Evolutionary conservation across 495 filamentous ascomycete genomes (phyloP).

Genomic region (Parachaetomium inaequale): DNA sequence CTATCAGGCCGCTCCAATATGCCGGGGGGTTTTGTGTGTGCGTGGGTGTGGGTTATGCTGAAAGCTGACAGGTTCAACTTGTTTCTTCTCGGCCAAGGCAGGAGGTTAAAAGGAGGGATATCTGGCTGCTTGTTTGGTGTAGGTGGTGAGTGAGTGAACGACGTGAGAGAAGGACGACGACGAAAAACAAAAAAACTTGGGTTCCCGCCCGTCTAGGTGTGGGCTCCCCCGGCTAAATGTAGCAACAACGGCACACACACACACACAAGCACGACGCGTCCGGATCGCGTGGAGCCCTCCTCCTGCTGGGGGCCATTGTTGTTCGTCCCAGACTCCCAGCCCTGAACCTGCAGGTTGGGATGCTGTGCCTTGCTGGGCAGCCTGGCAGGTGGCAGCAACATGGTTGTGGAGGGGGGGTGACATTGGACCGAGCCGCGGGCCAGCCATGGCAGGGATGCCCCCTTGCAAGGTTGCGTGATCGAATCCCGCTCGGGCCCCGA

Average conservation of each 20-base stretch:
- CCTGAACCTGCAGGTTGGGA: constrained; percentile 20
- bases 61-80: background rate
- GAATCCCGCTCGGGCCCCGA: constrained; percentile 2
- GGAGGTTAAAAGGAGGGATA: background rate
- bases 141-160: background rate
- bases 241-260: constrained; percentile 13
- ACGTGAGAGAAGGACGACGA: constrained; percentile 1
- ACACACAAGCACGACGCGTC: constrained; percentile 21
- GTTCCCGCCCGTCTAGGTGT: constrained; percentile 14
- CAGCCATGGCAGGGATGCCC: background rate
- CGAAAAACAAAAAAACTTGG: constrained; percentile 14
- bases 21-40: background rate
- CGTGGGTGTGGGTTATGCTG: background rate
- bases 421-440: background rate
- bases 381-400: background rate
- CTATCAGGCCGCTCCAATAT: background rate
- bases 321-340: constrained; percentile 22
- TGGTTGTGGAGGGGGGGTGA: constrained; percentile 5
- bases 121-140: background rate
- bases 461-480: background rate
- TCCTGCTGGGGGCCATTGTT: constrained; percentile 19
- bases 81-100: background rate
- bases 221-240: constrained; percentile 31
- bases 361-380: constrained; percentile 22
- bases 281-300: constrained; percentile 22